Percentiles rank a stretch among this genome's conserved stretches.
Evolutionary conservation across 2,329 filamentous ascomycete genomes (phyloP).

Genomic region (Colletotrichum coccodes): DNA sequence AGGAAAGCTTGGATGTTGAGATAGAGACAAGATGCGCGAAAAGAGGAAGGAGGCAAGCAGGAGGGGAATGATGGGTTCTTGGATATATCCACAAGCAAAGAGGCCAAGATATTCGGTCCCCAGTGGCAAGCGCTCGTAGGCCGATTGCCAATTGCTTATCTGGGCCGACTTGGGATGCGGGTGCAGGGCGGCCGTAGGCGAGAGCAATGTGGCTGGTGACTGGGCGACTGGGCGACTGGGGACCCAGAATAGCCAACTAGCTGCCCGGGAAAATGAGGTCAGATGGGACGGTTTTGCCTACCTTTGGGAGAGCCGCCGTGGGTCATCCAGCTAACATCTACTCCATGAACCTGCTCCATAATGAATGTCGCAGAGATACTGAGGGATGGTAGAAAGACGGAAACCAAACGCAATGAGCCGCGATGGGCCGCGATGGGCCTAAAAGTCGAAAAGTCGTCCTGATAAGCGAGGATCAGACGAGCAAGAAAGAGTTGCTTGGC

Average conservation of each 20-base stretch:
- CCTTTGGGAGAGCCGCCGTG: slow-evolving; percentile 86
- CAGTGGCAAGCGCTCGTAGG: slow-evolving; percentile 21
- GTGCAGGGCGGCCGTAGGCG: slow-evolving; percentile 13
- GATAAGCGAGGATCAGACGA: not conserved
- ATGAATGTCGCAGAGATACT: slow-evolving; percentile 40
- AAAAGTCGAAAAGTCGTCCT: not conserved
- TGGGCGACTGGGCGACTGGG: slow-evolving; percentile 17
- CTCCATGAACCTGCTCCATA: slow-evolving; percentile 84
- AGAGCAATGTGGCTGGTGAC: slow-evolving; percentile 10
- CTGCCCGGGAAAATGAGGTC: slow-evolving; percentile 29
- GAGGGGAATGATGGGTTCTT: slow-evolving; percentile 11
- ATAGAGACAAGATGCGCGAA: slow-evolving; percentile 1
- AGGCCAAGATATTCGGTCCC: slow-evolving; percentile 11
- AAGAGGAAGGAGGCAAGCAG: not conserved
- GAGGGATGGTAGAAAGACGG: not conserved
- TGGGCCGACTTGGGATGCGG: slow-evolving; percentile 24
- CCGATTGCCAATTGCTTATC: slow-evolving; percentile 23
- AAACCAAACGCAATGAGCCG: slow-evolving; percentile 3
- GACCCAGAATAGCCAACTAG: slow-evolving; percentile 6
- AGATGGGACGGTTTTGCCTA: slow-evolving; percentile 52
- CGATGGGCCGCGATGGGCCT: slow-evolving; percentile 21
- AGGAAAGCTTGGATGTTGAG: not conserved
- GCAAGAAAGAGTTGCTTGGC: not conserved
- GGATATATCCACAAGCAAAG: slow-evolving; percentile 19
- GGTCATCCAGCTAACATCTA: slow-evolving; percentile 91